These are phyloP conservation scores for Erodium trifolium DNA, from an alignment of 441 rosid genomes.

Conservation along the genomic window DNA sequence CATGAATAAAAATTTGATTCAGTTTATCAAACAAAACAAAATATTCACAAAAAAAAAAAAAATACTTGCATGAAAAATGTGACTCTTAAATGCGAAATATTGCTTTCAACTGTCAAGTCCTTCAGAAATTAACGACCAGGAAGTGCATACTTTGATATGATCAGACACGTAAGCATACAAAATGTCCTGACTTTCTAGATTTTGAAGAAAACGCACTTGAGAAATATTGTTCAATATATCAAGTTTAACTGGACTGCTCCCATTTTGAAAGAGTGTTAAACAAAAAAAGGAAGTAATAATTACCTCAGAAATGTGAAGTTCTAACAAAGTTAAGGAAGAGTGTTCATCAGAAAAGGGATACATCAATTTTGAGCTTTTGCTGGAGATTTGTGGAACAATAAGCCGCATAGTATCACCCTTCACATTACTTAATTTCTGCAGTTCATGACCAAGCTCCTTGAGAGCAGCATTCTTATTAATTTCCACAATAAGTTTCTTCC, in stretches of 20 bases:
- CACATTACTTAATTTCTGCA: constrained; percentile 58
- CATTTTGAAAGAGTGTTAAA: background rate
- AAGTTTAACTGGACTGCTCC: constrained; percentile 3
- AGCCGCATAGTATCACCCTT: constrained; percentile 69
- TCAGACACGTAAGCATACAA: background rate
- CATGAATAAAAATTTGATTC: background rate
- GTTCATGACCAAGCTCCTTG: constrained; percentile 61
- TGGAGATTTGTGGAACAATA: constrained; percentile 47
- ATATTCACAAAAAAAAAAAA: background rate
- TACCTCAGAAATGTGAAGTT: constrained; percentile 54
- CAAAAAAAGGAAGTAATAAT: background rate
- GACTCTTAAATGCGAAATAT: background rate
- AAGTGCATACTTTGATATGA: background rate
- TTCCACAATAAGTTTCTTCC: constrained; percentile 48
- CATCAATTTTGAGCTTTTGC: constrained; percentile 60
- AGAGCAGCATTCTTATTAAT: constrained; percentile 46
- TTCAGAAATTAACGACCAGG: background rate
- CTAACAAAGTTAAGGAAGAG: constrained; percentile 45
- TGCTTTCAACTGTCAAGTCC: background rate
- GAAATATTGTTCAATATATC: background rate
- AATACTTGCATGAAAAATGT: background rate
- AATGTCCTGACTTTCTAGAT: background rate
- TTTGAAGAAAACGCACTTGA: background rate
- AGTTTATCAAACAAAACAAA: background rate
- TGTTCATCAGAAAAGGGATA: constrained; percentile 63